Evolutionary conservation across 2,329 filamentous ascomycete genomes (phyloP), one percentile per base, ranked within the genome.

Genomic region (Cladosporium colombiae): DNA sequence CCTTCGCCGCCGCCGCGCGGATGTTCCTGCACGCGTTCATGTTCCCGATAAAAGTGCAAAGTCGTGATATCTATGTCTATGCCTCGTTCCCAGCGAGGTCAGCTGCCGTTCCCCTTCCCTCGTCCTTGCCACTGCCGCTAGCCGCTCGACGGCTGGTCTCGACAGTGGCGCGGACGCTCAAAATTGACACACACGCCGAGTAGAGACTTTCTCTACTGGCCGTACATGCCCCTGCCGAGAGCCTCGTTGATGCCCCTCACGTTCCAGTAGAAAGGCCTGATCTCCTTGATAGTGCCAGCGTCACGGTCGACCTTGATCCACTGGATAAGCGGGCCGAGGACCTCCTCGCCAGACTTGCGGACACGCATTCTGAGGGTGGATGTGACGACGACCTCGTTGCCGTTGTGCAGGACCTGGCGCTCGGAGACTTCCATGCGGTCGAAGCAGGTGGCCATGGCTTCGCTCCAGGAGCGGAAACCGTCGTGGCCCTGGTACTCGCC

Each of bases 251-350:
- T 58, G 8, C 68, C 69, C 56, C 59, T 66, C 1, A 78, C 75
- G 65, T 79, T 74, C 77, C 78, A 78, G 53, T 79, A 78, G 64
- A 78, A 79, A 0, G 76, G 72, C 62, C 70, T 72, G 0, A 78
- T 74, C 27, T 73, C 70, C 14, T 68, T 68, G 27, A 79, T 74
- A 13, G 72, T 67, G 1, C 75, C 76, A 8, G 71, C 73, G 21
- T 75, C 73, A 16, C 76, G 53, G 66, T 78, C 76, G 35, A 79
- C 73, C 11, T 69, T 75, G 7, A 78, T 60, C 8, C 70, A 67
- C 68, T 79, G 77, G 13, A 70, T 72, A 4, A 78, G 46, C 0
- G 77, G 77, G 16, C 67, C 73, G 4, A 72, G 33, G 58, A 75
- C 55, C 60, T 75, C 69, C 65, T 76, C 67, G 3, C 75, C 74